Base-by-base conservation (phyloP, 129 eudicot species). In the Chrysanthemum makinoi region DNA sequence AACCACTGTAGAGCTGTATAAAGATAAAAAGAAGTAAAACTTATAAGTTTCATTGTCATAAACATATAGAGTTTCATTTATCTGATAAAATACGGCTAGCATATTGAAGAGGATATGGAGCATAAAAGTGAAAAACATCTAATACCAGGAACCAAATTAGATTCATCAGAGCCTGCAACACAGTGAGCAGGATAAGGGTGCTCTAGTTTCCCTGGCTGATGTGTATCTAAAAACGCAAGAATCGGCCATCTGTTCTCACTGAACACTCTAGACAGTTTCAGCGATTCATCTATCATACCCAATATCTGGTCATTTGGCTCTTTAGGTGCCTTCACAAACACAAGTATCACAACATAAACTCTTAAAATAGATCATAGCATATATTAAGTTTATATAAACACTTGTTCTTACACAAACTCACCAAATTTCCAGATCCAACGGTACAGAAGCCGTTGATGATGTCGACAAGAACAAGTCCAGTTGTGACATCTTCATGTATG, bases 371-470 rank as follows among this genome's bases (percentile, higher is more conserved):
- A 69, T 19, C 9, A 56, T 35, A 39, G 44, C 65, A 14, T 55
- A 19, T 33, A 8, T 18, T 26, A 47, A 4, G 51, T 16, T 7
- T 17, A 44, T 0, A 11, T 7, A 1, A 17, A 3, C 19, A 17
- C 18, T 10, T 46, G 11, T 28, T 6, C 2, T 13, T 68, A 35
- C 18, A 60, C 3, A 51, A 35, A 50, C 66, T 28, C 8, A 86
- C 96, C 83, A 89, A 77, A 61, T 70, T 84, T 30, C 96, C 96
- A 56, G 96, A 78, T 72, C 96, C 96, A 53, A 84, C 75, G 15
- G 86, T 89, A 84, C 96, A 89, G 82, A 89, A 89, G 71, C 93
- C 92, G 79, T 89, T 89, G 75, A 89, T 84, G 86, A 89, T 85
- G 72, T 89, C 96, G 1, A 86, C 93, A 53, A 89, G 88, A 75